Evolutionary conservation across 257 asterid species (phyloP).

Genomic region (Paraleonurus japonicus): DNA sequence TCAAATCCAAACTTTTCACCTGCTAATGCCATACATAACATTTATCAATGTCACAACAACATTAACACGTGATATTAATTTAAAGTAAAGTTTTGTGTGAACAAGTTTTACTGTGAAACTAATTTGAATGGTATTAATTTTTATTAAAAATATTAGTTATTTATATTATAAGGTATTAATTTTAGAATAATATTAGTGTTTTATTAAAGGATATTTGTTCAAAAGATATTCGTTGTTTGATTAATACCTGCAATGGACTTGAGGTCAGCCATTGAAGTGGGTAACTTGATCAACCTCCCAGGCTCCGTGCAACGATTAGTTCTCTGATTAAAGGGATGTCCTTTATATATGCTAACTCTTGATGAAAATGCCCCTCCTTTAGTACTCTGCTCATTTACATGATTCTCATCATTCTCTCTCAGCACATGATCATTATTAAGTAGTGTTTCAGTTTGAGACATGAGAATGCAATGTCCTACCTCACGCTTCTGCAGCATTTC

Average conservation of each 20-base stretch:
- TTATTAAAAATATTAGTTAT: too few species aligned
- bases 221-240: too few species aligned
- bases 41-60: too few species aligned
- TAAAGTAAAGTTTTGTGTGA: too few species aligned
- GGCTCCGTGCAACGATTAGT: constrained; percentile 49
- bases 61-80: too few species aligned
- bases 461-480: constrained; percentile 55
- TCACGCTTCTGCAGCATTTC: constrained; percentile 60
- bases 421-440: constrained; percentile 16
- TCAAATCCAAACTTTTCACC: constrained; percentile 84
- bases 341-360: constrained; percentile 74
- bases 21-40: constrained; percentile 33
- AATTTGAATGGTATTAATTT: too few species aligned
- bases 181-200: too few species aligned
- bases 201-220: too few species aligned
- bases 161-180: too few species aligned
- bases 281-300: constrained; percentile 63
- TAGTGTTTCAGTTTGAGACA: constrained; percentile 31
- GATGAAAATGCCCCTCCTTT: constrained; percentile 17
- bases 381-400: constrained; percentile 12
- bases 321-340: constrained; percentile 55
- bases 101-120: too few species aligned
- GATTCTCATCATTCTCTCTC: constrained; percentile 26
- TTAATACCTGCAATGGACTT: constrained; percentile 71
- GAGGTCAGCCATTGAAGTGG: constrained; percentile 56